Evolutionary conservation across 2,329 filamentous ascomycete genomes (phyloP), one percentile per base, ranked within the genome.

Genomic region (Diaporthe australafricana): DNA sequence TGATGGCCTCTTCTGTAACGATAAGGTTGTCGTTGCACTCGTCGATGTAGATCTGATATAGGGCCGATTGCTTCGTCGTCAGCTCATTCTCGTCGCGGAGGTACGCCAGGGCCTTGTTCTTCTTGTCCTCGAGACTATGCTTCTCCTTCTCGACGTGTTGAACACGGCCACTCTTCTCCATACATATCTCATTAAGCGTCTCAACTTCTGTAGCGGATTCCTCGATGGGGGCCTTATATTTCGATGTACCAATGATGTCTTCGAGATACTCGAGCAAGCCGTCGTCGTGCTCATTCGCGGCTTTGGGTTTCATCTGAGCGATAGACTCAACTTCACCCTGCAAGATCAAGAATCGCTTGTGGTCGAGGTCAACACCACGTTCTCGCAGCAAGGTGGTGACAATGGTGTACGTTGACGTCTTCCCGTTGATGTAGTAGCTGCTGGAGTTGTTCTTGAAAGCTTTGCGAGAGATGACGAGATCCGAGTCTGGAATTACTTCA

Each of bases 281-380:
- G 78, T 99, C 96, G 73, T 99, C 96, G 79, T 98, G 96, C 81
- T 99, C 96, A 77, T 94, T 96, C 52, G 89, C 92, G 5, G 97
- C 96, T 82, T 99, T 99, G 22, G 97, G 88, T 83, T 99, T 99
- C 96, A 99, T 99, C 83, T 98, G 96, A 8, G 96, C 96, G 79
- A 99, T 99, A 0, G 96, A 98, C 81, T 99, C 96, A 72, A 99
- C 96, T 81, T 99, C 96, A 79, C 96, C 96, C 82, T 99, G 96
- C 14, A 99, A 85, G 79, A 99, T 99, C 68, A 99, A 85, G 84
- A 99, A 99, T 73, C 96, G 94, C 84, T 99, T 99, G 84, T 99
- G 96, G 78, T 99, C 96, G 27, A 99, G 87, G 83, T 99, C 96
- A 20, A 99, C 94, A 2, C 96, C 97, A 30, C 94, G 91, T 27